phyloP scores from a whole-genome alignment of 495 filamentous ascomycete species.

The Rhypophila decipiens region DNA sequence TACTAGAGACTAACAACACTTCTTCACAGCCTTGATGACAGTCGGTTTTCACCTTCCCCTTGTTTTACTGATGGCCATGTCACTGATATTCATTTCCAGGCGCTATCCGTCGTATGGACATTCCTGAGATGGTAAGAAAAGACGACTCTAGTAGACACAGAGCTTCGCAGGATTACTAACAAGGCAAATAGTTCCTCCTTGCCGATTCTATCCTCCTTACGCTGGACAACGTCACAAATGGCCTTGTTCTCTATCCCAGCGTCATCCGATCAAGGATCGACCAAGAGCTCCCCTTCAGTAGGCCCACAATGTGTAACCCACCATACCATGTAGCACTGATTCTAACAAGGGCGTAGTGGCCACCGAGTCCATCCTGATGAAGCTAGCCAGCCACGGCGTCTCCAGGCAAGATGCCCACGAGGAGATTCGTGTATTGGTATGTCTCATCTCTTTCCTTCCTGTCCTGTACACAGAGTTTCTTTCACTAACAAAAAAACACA shows the following conservation, averaged over 20 bases:
- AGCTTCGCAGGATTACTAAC: slow-evolving; percentile 1
- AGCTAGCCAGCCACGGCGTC: slow-evolving; percentile 63
- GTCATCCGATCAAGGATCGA: slow-evolving; percentile 63
- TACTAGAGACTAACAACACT: slow-evolving; percentile 1
- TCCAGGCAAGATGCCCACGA: slow-evolving; percentile 91
- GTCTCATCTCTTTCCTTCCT: too few species aligned
- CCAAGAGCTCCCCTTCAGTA: slow-evolving; percentile 77
- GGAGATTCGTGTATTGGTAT: slow-evolving; percentile 69
- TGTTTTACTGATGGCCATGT: too few species aligned
- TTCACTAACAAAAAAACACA: too few species aligned
- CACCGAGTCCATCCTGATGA: slow-evolving; percentile 85
- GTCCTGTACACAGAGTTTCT: too few species aligned
- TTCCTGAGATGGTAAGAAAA: slow-evolving; percentile 54
- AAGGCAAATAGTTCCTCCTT: slow-evolving; percentile 52
- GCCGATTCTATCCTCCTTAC: slow-evolving; percentile 78
- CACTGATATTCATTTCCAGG: slow-evolving; percentile 3
- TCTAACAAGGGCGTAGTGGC: slow-evolving; percentile 42
- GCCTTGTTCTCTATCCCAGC: slow-evolving; percentile 81
- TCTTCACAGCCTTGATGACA: slow-evolving; percentile 41
- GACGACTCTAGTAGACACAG: neutral
- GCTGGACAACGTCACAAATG: slow-evolving; percentile 75
- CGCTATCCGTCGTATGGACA: slow-evolving; percentile 39
- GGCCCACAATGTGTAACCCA: neutral
- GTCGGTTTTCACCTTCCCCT: slow-evolving; percentile 27
- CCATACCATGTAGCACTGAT: neutral